Base-by-base conservation (phyloP, 768 basidiomycete genomes). In the Leccinellum rugosiceps region DNA sequence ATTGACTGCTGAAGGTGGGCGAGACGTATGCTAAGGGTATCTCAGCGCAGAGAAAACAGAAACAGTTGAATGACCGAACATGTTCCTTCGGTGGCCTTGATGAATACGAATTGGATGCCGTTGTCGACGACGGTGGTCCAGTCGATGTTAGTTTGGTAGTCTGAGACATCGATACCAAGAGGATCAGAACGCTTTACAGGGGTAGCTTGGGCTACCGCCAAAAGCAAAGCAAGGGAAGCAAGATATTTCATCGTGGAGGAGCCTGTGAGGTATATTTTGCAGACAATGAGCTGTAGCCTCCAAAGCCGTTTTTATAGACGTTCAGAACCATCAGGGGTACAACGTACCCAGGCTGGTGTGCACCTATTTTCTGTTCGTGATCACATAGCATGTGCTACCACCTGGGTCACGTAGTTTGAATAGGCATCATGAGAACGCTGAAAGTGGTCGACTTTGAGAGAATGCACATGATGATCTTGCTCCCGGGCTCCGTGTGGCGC, bases 51-150 rank as follows among this genome's bases (percentile, higher is more conserved):
- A 6, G 31, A 47, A 44, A 11, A 34, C 4, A 53, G 9, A 49
- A 15, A 32, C 0, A 51, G 35, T 6, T 6, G 21, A 31, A 55
- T 49, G 8, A 63, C 74, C 55, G 50, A 45, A 83, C 83, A 65
- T n/a, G 76, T 83, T 9, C 80, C 80, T 66, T 87, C 85, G 3
- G 85, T 87, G 9, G 85, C 86, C 66, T 87, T 87, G 78, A 87
- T 86, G 64, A 78, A 87, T 3, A 73, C 82, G 62, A 85, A 87
- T 13, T 72, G 56, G 31, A 85, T 67, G 4, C 82, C 85, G 58
- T 81, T 80, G 13, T 76, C 66, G 58, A 73, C 77, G 59, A 84
- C 80, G 3, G 76, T 73, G 38, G 63, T 71, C 83, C 83, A 86
- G 65, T 85, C 72, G 38, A 87, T 68, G 59, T 59, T 64, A 13